phyloP scores from a whole-genome alignment of 306 rosid species.

The Quercus glauca region DNA sequence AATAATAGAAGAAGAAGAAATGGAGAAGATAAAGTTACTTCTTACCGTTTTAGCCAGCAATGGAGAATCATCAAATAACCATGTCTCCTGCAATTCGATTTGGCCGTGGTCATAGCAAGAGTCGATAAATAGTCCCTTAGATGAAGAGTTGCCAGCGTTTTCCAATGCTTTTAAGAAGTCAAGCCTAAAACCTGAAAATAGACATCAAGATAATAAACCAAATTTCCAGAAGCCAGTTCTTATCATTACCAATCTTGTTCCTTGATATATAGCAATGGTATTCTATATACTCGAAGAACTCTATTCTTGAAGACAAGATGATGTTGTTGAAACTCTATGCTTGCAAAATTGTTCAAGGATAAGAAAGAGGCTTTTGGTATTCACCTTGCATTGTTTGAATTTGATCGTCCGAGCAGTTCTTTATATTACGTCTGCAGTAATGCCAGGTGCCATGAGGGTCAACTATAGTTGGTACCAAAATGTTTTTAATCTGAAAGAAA shows the following conservation, averaged over 20 bases:
- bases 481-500: constrained; percentile 71
- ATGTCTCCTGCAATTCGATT: constrained; percentile 85
- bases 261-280: neutral
- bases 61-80: constrained; percentile 77
- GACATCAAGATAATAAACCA: constrained; percentile 6
- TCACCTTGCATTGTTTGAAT: constrained; percentile 71
- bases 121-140: constrained; percentile 73
- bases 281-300: too few relatives aligned
- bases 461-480: constrained; percentile 82
- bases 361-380: neutral
- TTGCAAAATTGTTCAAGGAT: neutral
- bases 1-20: neutral
- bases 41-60: constrained; percentile 56
- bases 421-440: constrained; percentile 74
- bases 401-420: constrained; percentile 67
- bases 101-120: constrained; percentile 94
- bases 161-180: constrained; percentile 66
- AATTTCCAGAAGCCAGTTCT: neutral
- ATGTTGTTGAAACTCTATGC: too few relatives aligned
- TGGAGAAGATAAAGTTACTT: neutral
- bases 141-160: constrained; percentile 39
- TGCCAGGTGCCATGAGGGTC: constrained; percentile 87
- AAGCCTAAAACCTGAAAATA: constrained; percentile 60
- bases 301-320: neutral
- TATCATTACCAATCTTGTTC: neutral